Percentiles rank a stretch among this genome's conserved stretches.
phyloP scores from a whole-genome alignment of 1,284 basidiomycete species.

The Melampsora americana region DNA sequence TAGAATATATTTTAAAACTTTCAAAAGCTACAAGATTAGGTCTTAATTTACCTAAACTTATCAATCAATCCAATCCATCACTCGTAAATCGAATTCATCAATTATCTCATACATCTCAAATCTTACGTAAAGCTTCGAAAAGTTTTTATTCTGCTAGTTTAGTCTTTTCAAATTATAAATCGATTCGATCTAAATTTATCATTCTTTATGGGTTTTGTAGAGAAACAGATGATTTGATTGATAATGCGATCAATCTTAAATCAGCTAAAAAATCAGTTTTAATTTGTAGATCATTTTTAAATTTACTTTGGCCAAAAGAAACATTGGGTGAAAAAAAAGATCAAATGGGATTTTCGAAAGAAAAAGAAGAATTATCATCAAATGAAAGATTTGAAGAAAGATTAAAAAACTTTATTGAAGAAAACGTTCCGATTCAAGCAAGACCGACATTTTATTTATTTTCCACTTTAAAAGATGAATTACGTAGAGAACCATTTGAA shows the following conservation, averaged over 20 bases:
- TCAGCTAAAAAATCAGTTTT: conserved; percentile 46
- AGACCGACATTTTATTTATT: conserved; percentile 55
- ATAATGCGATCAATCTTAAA: conserved; percentile 47
- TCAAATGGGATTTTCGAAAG: conserved; percentile 5
- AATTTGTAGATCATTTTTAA: conserved; percentile 45
- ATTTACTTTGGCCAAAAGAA: conserved; percentile 45
- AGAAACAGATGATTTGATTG: conserved; percentile 53
- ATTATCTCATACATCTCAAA: conserved; percentile 18
- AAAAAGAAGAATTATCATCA: conserved; percentile 32
- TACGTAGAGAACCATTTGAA: conserved; percentile 55
- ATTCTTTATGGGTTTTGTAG: conserved; percentile 50
- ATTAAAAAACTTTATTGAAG: conserved; percentile 46
- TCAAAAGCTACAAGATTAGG: background rate
- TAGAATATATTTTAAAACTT: conserved; percentile 8
- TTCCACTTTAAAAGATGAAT: conserved; percentile 51
- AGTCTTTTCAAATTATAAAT: conserved; percentile 44
- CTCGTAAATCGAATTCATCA: conserved; percentile 3
- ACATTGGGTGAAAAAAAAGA: background rate
- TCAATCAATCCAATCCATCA: background rate
- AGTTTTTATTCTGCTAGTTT: conserved; percentile 48
- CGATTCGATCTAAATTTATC: conserved; percentile 29
- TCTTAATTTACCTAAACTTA: background rate
- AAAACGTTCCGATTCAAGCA: conserved; percentile 46
- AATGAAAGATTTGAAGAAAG: conserved; percentile 42
- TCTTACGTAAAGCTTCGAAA: conserved; percentile 46